phyloP scores from a whole-genome alignment of 306 rosid genomes.

The Biancaea sappan region DNA sequence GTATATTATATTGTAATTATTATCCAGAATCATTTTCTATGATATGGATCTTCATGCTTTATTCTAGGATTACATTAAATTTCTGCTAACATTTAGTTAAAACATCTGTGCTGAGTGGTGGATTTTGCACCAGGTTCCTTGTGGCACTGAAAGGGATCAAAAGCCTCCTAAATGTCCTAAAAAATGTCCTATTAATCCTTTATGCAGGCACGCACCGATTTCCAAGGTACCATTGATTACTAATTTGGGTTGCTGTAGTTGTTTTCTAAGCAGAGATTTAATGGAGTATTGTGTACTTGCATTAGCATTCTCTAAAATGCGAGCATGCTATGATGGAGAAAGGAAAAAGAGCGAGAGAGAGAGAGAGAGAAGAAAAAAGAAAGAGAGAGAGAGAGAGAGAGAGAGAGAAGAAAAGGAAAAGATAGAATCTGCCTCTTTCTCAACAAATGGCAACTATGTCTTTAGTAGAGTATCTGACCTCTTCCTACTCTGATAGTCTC shows the following conservation, averaged over 20 bases:
- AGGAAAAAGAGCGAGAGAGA: background rate
- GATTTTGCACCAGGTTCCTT: conserved; percentile 73
- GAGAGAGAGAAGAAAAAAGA: too few relatives aligned
- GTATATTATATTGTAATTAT: conserved; percentile 9
- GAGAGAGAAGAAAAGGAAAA: background rate
- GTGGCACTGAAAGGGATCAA: conserved; percentile 93
- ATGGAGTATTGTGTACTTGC: conserved; percentile 13
- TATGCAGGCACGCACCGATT: conserved; percentile 76
- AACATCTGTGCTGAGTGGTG: conserved; percentile 34
- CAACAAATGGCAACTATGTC: background rate
- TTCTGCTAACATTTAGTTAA: conserved; percentile 18
- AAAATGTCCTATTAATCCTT: conserved; percentile 63
- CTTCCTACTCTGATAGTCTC: background rate
- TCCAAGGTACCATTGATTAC: conserved; percentile 59
- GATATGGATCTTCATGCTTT: conserved; percentile 19
- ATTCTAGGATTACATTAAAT: conserved; percentile 22
- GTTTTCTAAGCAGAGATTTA: conserved; percentile 26
- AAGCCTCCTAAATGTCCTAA: conserved; percentile 90
- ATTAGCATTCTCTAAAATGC: background rate
- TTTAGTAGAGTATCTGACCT: conserved; percentile 2
- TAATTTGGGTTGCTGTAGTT: conserved; percentile 24
- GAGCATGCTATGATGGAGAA: background rate
- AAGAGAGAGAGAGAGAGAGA: too few relatives aligned
- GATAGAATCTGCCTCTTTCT: background rate
- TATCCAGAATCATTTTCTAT: conserved; percentile 2